Percentiles rank a stretch among this genome's conserved stretches.
Evolutionary conservation across 192 early-diverging fungal genomes (phyloP).

Genomic region (Coemansia sp.): DNA sequence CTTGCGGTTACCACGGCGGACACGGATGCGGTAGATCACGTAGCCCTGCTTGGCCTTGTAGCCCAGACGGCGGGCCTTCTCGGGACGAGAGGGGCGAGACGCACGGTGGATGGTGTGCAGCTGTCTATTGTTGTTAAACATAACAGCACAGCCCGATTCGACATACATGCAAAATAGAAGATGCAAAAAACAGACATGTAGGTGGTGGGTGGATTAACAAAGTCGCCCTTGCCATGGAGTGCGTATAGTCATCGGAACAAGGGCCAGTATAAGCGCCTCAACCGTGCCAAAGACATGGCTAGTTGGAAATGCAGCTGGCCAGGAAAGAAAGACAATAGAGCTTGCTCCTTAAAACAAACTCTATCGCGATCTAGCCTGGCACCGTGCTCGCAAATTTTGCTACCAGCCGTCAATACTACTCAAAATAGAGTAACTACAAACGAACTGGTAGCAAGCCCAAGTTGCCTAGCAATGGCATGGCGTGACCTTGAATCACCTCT

Average conservation of each 20-base stretch:
- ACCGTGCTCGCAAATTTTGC: constrained; percentile 56
- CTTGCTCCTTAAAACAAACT: neutral
- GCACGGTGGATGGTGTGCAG: constrained; percentile 99
- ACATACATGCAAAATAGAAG: constrained; percentile 6
- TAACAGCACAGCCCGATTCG: neutral
- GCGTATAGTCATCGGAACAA: constrained; percentile 51
- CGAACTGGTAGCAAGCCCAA: constrained; percentile 48
- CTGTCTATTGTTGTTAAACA: constrained; percentile 64
- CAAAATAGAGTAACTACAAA: neutral
- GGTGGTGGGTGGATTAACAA: constrained; percentile 34
- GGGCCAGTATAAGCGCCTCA: constrained; percentile 59
- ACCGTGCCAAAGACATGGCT: constrained; percentile 40
- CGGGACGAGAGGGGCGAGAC: constrained; percentile 96
- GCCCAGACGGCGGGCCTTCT: constrained; percentile 98
- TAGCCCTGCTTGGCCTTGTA: constrained; percentile 99
- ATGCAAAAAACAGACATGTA: neutral
- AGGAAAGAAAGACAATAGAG: neutral
- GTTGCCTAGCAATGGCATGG: constrained; percentile 56
- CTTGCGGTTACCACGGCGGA: constrained; percentile 99
- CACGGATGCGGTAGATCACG: constrained; percentile 98
- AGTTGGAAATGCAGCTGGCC: constrained; percentile 56
- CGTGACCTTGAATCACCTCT: constrained; percentile 39
- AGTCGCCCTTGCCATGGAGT: constrained; percentile 39
- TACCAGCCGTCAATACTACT: constrained; percentile 1
- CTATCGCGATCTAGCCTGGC: constrained; percentile 7